A percentile compares a stretch with the other conserved stretches of the same genome.
Evolutionary conservation across 495 filamentous ascomycete species (phyloP).

Genomic region (Annulohypoxylon moriforme): DNA sequence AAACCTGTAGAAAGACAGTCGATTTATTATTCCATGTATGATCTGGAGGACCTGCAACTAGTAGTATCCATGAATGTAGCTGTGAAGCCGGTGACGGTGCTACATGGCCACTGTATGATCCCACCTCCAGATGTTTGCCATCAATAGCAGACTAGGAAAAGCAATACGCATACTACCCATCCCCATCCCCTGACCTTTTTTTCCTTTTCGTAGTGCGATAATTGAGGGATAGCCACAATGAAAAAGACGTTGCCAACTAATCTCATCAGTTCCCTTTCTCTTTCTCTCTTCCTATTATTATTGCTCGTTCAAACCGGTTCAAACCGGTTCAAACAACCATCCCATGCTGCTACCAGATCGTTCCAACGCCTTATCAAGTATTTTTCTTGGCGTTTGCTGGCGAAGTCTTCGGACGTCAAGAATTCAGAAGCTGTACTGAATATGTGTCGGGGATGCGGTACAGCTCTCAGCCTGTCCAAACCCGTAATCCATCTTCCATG

Average conservation of each 20-base stretch:
- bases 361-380: too few relatives aligned
- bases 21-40: neutral
- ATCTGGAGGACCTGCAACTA: neutral
- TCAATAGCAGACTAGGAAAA: too few relatives aligned
- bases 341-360: too few relatives aligned
- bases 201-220: neutral
- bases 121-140: too few relatives aligned
- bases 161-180: too few relatives aligned
- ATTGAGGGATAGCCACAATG: neutral
- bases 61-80: neutral
- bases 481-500: too few relatives aligned
- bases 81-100: neutral
- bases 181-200: neutral
- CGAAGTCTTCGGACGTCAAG: neutral
- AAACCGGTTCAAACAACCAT: too few relatives aligned
- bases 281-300: too few relatives aligned
- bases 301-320: too few relatives aligned
- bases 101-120: neutral
- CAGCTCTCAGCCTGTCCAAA: too few relatives aligned
- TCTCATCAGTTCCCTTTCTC: neutral
- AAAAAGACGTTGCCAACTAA: too few relatives aligned
- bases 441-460: neutral
- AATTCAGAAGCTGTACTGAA: neutral
- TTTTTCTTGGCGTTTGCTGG: too few relatives aligned
- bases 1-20: neutral